Conservation (phyloP, 2,329 filamentous ascomycete species). For the Fusarium sterilihyphosum region DNA sequence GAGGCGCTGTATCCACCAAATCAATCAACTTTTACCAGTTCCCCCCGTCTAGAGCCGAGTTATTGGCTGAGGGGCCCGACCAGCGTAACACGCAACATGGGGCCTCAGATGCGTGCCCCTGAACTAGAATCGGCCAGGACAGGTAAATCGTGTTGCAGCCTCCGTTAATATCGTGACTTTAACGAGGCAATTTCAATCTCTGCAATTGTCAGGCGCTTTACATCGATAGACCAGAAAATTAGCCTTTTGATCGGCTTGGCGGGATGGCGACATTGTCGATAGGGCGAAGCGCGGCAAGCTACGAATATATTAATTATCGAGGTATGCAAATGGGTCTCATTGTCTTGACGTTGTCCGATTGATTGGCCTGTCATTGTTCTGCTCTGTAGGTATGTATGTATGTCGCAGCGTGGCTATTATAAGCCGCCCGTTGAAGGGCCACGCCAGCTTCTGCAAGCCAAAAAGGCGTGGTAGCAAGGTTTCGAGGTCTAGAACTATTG, state of each 20-base stretch:
- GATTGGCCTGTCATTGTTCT: constrained; percentile 13
- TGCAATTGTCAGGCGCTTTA: constrained; percentile 23
- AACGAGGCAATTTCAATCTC: constrained; percentile 23
- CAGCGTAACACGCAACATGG: constrained; percentile 32
- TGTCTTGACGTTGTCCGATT: constrained; percentile 6
- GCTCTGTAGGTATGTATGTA: background rate
- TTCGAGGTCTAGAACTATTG: constrained; percentile 33
- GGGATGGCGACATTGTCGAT: constrained; percentile 36
- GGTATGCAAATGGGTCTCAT: background rate
- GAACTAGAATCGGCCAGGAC: constrained; percentile 26
- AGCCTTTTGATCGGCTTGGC: constrained; percentile 27
- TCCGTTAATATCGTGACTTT: constrained; percentile 12
- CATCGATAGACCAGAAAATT: constrained; percentile 30
- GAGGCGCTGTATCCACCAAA: background rate
- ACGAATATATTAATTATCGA: background rate
- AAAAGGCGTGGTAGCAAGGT: background rate
- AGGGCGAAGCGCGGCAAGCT: constrained; percentile 34
- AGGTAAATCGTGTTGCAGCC: background rate
- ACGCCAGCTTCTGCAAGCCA: constrained; percentile 12
- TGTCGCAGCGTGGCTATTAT: background rate
- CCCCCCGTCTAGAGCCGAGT: background rate
- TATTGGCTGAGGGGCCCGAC: constrained; percentile 14
- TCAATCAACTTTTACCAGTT: background rate
- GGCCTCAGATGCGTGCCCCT: constrained; percentile 31
- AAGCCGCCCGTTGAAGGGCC: constrained; percentile 4